These are phyloP conservation scores for Myxozyma nipponensis DNA, from an alignment of 805 yeast species.

Conservation along the genomic window DNA sequence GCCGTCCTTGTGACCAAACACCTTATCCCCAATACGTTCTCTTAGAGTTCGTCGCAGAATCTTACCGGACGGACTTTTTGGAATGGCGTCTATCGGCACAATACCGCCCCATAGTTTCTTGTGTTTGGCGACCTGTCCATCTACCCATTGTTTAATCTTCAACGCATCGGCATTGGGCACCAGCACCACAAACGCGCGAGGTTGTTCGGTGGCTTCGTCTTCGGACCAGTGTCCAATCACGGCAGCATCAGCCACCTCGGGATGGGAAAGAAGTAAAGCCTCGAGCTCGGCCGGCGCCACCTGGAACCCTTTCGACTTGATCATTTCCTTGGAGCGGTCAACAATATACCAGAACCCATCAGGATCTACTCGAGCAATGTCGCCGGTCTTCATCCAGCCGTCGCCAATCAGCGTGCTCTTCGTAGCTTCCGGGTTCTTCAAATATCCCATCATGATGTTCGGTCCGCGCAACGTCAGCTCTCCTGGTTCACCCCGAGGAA, in stretches of 20 bases:
- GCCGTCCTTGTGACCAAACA: neutral
- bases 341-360: slow-evolving; percentile 46
- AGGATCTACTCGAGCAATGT: slow-evolving; percentile 43
- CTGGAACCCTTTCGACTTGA: slow-evolving; percentile 74
- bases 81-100: slow-evolving; percentile 72
- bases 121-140: slow-evolving; percentile 38
- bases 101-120: slow-evolving; percentile 46
- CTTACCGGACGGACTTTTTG: slow-evolving; percentile 93
- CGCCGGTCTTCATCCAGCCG: slow-evolving; percentile 61
- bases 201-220: slow-evolving; percentile 75
- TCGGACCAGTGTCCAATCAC: slow-evolving; percentile 70
- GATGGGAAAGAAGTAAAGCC: slow-evolving; percentile 57
- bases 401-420: slow-evolving; percentile 44
- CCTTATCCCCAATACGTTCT: slow-evolving; percentile 7
- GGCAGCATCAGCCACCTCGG: slow-evolving; percentile 79
- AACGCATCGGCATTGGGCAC: slow-evolving; percentile 27
- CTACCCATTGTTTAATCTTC: slow-evolving; percentile 36
- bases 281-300: slow-evolving; percentile 94
- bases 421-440: slow-evolving; percentile 49
- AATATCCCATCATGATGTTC: slow-evolving; percentile 51
- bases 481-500: slow-evolving; percentile 50
- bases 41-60: slow-evolving; percentile 70
- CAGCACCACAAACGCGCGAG: slow-evolving; percentile 40
- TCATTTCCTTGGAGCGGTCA: slow-evolving; percentile 64
- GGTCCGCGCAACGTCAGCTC: slow-evolving; percentile 58